phyloP scores from a whole-genome alignment of 1,284 basidiomycete genomes.

The Sphagnurus paluster region DNA sequence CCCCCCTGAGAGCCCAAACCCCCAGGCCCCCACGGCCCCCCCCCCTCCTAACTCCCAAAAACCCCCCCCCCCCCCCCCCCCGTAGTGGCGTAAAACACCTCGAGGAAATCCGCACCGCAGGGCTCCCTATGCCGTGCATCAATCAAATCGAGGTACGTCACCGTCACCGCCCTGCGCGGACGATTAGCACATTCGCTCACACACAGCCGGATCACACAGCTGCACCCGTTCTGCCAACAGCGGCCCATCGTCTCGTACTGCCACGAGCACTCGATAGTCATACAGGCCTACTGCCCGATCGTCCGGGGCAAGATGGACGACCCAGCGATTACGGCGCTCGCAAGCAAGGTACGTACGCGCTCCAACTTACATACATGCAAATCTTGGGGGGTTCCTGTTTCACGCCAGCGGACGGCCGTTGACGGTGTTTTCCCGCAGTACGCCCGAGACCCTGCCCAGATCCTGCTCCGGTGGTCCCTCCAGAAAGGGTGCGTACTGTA shows the following conservation, averaged over 20 bases:
- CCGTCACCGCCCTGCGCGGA: constrained; percentile 2
- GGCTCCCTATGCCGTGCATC: constrained; percentile 66
- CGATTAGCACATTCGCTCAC: constrained; percentile 1
- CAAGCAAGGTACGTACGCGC: constrained; percentile 49
- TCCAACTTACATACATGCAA: background rate
- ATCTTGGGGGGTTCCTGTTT: too few relatives aligned
- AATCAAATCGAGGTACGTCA: constrained; percentile 78
- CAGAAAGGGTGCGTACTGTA: constrained; percentile 67
- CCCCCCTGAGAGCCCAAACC: too few relatives aligned
- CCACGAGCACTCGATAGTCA: constrained; percentile 60
- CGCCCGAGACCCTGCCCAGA: constrained; percentile 62
- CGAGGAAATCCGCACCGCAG: constrained; percentile 67
- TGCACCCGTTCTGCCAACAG: constrained; percentile 87
- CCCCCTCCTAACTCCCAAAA: too few relatives aligned
- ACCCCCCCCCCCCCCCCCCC: background rate
- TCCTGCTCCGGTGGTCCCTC: constrained; percentile 82
- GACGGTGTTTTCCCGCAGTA: constrained; percentile 34
- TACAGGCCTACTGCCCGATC: constrained; percentile 81
- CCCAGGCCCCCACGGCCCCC: too few relatives aligned
- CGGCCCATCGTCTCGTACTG: constrained; percentile 80
- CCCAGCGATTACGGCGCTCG: constrained; percentile 50
- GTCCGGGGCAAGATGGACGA: constrained; percentile 62
- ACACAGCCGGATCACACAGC: constrained; percentile 34
- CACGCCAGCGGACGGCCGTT: background rate
- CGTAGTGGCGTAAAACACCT: constrained; percentile 74